Base-by-base conservation (phyloP, 2,329 filamentous ascomycete species). In the Phaeosphaeriaceae sp. region DNA sequence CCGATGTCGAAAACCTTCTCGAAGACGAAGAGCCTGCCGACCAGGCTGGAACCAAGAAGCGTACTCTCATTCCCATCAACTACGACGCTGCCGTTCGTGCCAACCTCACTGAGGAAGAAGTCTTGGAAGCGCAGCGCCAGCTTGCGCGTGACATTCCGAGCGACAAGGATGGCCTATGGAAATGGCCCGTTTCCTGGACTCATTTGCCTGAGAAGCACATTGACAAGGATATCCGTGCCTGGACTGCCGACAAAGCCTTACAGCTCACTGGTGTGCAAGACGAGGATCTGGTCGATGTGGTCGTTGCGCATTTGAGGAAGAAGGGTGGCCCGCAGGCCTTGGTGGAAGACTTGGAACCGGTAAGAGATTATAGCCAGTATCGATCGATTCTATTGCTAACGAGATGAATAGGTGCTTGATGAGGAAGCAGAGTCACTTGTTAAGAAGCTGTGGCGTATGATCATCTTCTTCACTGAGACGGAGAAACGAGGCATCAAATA, bases 161-260 rank as follows among this genome's bases (percentile, higher is more conserved):
- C 15, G 90, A 95, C 72, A 92, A 91, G 76, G 88, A 91, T 2
- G 92, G 91, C 0, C 83, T 99, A 3, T 99, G 94, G 92, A 86
- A 85, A n/a, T 98, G 93, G 92, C 82, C 90, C 19, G 88, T 99
- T 75, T 91, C 93, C 69, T 99, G 95, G 95, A 90, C 96, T 51
- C 92, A 89, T 78, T 85, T 99, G 75, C 91, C 96, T 73, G 90
- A 95, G 60, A 83, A 85, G 17, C 85, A 95, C 44, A 87, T 98
- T 58, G 86, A 88, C 60, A 91, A 96, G 63, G 93, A 97, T 75
- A 87, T 99, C 67, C 88, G 91, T 71, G 93, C 94, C 27, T 99
- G 97, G 80, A 92, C 98, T 56, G 93, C 97, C 82, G 96, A 96
- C 86, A 99, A 98, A 85, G 92, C 98, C 67, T 90, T 99, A 60